phyloP scores from a whole-genome alignment of 352 stramenopile species.

The Salisapilia sapeloensis region DNA sequence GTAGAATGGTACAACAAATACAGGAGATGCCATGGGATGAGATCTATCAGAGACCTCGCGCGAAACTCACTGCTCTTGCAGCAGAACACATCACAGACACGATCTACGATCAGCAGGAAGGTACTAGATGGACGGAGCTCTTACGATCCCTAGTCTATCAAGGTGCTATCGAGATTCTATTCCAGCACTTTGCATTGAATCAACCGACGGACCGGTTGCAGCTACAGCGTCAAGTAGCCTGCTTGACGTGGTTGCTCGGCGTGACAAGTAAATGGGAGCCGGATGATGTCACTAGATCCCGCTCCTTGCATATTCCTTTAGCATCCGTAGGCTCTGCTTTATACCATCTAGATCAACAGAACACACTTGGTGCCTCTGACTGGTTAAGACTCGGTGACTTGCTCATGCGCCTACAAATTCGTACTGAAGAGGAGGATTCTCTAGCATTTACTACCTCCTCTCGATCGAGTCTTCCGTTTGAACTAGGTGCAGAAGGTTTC shows the following conservation, averaged over 20 bases:
- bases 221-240: conserved; percentile 12
- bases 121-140: conserved; percentile 1
- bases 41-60: too few relatives aligned
- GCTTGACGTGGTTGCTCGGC: conserved; percentile 10
- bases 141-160: conserved; percentile 11
- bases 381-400: conserved; percentile 24
- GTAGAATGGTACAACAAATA: too few relatives aligned
- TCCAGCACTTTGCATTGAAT: conserved; percentile 12
- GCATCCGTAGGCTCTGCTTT: conserved; percentile 17
- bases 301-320: conserved; percentile 8
- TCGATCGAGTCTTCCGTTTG: too few relatives aligned
- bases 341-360: conserved; percentile 11
- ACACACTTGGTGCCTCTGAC: conserved; percentile 22
- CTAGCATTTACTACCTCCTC: too few relatives aligned
- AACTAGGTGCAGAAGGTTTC: conserved; percentile 7
- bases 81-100: too few relatives aligned
- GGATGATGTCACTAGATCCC: not conserved
- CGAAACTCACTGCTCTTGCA: too few relatives aligned
- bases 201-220: conserved; percentile 11
- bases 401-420: too few relatives aligned
- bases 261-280: conserved; percentile 2
- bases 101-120: too few relatives aligned
- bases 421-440: too few relatives aligned
- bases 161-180: conserved; percentile 12
- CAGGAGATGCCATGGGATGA: too few relatives aligned